Evolutionary conservation across 2,329 filamentous ascomycete genomes (phyloP).

Genomic region (Aspergillus floridensis): DNA sequence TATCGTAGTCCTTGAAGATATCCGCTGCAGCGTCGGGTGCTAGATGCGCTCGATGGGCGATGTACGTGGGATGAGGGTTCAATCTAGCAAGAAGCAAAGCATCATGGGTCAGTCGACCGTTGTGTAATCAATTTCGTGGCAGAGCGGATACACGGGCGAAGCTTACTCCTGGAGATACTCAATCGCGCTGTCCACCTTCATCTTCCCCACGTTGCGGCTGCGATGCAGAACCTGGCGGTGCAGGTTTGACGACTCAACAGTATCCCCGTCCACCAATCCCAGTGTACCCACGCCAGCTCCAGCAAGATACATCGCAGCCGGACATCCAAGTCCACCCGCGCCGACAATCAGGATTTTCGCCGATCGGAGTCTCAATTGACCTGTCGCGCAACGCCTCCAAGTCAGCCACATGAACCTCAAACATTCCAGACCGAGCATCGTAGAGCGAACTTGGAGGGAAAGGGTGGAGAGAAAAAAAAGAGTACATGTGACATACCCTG

Average conservation of each 20-base stretch:
- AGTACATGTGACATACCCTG: conserved; percentile 58
- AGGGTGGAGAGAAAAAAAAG: not conserved
- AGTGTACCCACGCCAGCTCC: conserved; percentile 82
- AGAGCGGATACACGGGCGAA: too few species aligned
- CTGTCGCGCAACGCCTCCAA: conserved; percentile 42
- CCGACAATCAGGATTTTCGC: conserved; percentile 78
- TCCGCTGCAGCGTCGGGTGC: conserved; percentile 64
- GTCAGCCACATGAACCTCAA: conserved; percentile 6
- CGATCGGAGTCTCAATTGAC: conserved; percentile 70
- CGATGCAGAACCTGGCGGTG: conserved; percentile 87
- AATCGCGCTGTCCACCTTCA: conserved; percentile 77
- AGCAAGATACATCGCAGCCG: conserved; percentile 87
- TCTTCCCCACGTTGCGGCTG: conserved; percentile 66
- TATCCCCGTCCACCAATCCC: conserved; percentile 83
- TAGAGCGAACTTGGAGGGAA: not conserved
- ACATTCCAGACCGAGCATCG: not conserved
- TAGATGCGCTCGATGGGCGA: conserved; percentile 63
- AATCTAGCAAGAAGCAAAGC: conserved; percentile 48
- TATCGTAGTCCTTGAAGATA: conserved; percentile 69
- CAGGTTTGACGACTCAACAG: conserved; percentile 84
- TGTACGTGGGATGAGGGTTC: conserved; percentile 69
- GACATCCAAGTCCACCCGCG: conserved; percentile 85
- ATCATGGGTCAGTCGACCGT: conserved; percentile 10
- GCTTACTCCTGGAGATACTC: conserved; percentile 56
- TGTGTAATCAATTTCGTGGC: not conserved